phyloP scores from a whole-genome alignment of 305 asterid genomes.

The Ajuga reptans region DNA sequence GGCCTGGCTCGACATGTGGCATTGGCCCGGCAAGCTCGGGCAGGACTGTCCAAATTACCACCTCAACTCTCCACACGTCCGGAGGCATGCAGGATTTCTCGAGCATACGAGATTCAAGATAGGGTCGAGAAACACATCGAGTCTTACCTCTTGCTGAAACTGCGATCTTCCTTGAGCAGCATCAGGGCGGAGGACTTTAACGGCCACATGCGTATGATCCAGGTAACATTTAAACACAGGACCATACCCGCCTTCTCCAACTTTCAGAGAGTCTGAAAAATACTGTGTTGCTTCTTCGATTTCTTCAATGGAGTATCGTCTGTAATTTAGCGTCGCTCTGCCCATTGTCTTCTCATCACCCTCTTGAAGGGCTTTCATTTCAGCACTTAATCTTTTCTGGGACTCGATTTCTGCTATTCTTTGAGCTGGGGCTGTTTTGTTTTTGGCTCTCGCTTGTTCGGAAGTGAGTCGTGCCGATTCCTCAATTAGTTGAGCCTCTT shows the following conservation, averaged over 20 bases:
- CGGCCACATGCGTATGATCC: conserved; percentile 71
- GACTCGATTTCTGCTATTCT: conserved; percentile 43
- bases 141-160: conserved; percentile 74
- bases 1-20: no score
- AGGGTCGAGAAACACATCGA: no score
- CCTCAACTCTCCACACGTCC: no score
- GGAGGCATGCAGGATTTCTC: no score
- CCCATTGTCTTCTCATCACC: conserved; percentile 20
- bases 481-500: conserved; percentile 44
- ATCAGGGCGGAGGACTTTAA: conserved; percentile 77
- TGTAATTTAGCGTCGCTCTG: conserved; percentile 32
- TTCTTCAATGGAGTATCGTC: conserved; percentile 63
- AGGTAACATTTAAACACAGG: conserved; percentile 76
- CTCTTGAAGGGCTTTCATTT: conserved; percentile 31
- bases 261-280: conserved; percentile 43
- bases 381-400: conserved; percentile 33
- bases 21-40: no score
- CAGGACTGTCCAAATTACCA: no score
- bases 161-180: conserved; percentile 83
- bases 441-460: conserved; percentile 34
- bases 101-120: no score
- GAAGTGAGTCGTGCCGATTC: conserved; percentile 35
- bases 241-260: conserved; percentile 96
- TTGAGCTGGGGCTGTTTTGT: conserved; percentile 36
- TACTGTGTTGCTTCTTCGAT: conserved; percentile 67